A percentile compares a stretch with the other conserved stretches of the same genome.
Evolutionary conservation across 208 protist genomes (phyloP).

Genomic region (Borovskyia barvae): DNA sequence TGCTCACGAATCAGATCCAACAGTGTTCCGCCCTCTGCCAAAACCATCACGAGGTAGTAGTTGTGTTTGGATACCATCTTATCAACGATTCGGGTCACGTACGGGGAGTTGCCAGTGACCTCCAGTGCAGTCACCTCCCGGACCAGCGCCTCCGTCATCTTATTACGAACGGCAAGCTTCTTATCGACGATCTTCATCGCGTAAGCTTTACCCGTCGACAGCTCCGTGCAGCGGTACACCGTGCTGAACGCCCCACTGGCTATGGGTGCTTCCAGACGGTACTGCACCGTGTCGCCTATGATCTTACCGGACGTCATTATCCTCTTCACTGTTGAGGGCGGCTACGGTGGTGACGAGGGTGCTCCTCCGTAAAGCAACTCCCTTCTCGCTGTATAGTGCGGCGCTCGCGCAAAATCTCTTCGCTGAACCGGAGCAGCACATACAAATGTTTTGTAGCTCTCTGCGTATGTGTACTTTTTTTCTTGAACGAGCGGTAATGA

Average conservation of each 20-base stretch:
- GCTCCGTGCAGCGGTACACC: constrained; percentile 70
- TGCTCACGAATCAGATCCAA: constrained; percentile 51
- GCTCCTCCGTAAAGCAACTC: too few relatives aligned
- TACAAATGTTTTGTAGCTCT: too few relatives aligned
- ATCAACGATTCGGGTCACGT: constrained; percentile 67
- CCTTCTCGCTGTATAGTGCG: too few relatives aligned
- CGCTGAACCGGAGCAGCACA: too few relatives aligned
- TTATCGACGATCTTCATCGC: constrained; percentile 77
- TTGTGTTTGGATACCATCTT: constrained; percentile 72
- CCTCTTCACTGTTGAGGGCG: background rate
- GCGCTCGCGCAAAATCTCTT: too few relatives aligned
- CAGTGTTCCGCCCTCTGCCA: constrained; percentile 76
- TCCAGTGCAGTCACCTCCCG: constrained; percentile 77
- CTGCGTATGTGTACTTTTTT: too few relatives aligned
- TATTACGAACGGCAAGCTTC: constrained; percentile 28
- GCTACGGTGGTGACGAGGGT: too few relatives aligned
- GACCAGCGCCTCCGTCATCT: constrained; percentile 60
- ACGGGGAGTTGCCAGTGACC: constrained; percentile 36
- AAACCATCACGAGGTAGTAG: constrained; percentile 83
- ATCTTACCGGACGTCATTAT: constrained; percentile 36
- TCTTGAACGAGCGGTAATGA: too few relatives aligned
- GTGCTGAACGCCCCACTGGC: constrained; percentile 79
- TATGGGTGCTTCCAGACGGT: constrained; percentile 55
- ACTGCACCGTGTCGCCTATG: constrained; percentile 48
- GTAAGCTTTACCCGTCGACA: constrained; percentile 33